These are phyloP conservation scores for Hirschfeldia incana DNA, from an alignment of 345 rosid species.

Conservation along the genomic window DNA sequence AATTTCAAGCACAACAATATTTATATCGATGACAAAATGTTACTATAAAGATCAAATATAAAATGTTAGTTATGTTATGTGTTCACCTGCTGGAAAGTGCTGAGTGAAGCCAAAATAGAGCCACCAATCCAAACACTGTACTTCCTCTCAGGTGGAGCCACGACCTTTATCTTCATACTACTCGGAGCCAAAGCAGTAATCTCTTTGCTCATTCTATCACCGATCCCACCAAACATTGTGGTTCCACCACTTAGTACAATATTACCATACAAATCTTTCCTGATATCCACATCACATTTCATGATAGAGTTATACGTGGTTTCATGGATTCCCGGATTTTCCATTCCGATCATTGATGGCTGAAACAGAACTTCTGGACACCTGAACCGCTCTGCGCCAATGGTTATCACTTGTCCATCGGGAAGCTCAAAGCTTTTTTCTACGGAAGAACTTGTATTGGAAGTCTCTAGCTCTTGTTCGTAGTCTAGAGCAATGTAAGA, in stretches of 20 bases:
- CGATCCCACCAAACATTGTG: conserved; percentile 71
- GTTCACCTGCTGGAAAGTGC: conserved; percentile 73
- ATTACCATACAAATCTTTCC: conserved; percentile 72
- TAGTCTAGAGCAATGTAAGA: conserved; percentile 67
- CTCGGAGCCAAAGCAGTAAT: conserved; percentile 68
- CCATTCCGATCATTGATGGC: conserved; percentile 73
- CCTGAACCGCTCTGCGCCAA: conserved; percentile 64
- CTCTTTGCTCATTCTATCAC: conserved; percentile 78
- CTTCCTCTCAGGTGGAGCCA: conserved; percentile 79
- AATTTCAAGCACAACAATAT: not conserved
- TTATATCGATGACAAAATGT: not conserved
- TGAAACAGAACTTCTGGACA: conserved; percentile 74
- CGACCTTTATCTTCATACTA: conserved; percentile 77
- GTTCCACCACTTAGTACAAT: conserved; percentile 75
- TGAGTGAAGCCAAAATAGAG: conserved; percentile 71
- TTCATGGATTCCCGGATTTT: conserved; percentile 69
- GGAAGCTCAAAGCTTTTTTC: conserved; percentile 75
- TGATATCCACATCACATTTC: conserved; percentile 71
- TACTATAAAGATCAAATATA: not conserved
- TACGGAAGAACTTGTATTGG: conserved; percentile 59
- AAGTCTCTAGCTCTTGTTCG: conserved; percentile 65
- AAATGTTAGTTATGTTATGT: not conserved
- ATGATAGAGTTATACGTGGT: conserved; percentile 72
- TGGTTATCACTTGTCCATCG: conserved; percentile 72
- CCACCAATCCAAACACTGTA: conserved; percentile 79